A percentile compares a stretch with the other conserved stretches of the same genome.
Conservation (phyloP, 306 rosid genomes). For the Adenanthera pavonina region DNA sequence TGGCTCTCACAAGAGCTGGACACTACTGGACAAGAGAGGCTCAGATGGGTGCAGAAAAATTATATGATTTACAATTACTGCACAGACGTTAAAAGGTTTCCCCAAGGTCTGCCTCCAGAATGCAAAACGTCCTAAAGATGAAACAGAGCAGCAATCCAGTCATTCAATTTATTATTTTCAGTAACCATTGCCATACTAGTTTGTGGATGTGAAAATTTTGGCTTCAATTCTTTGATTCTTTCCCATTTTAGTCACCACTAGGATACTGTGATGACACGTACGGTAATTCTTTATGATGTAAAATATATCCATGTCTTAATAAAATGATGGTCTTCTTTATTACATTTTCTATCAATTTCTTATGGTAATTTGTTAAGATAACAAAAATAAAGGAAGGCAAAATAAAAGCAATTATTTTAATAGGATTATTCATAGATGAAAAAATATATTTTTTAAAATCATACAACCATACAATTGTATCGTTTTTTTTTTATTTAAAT, state of each 20-base stretch:
- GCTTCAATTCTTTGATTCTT: not conserved
- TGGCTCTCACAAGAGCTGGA: slow-evolving; percentile 64
- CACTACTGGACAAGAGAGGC: slow-evolving; percentile 38
- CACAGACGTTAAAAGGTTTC: slow-evolving; percentile 57
- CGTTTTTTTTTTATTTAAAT: too few species aligned
- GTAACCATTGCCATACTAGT: not conserved
- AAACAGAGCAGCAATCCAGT: slow-evolving; percentile 20
- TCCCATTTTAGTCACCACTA: not conserved
- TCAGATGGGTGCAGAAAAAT: slow-evolving; percentile 67
- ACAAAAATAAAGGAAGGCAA: not conserved
- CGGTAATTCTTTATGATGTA: not conserved
- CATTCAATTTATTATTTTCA: not conserved
- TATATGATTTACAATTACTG: slow-evolving; percentile 79
- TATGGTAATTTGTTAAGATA: not conserved
- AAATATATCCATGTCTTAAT: not conserved
- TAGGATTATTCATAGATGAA: too few species aligned
- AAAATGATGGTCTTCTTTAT: not conserved
- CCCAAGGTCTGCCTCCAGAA: slow-evolving; percentile 68
- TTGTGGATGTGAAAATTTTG: slow-evolving; percentile 17
- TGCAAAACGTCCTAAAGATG: slow-evolving; percentile 43
- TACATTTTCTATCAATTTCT: not conserved
- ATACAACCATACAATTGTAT: too few species aligned
- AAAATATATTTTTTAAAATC: too few species aligned
- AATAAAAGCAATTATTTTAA: not conserved
- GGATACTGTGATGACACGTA: not conserved